Percentiles rank a stretch among this genome's conserved stretches.
phyloP scores from a whole-genome alignment of 768 basidiomycete species.

The Amanita phalloides region DNA sequence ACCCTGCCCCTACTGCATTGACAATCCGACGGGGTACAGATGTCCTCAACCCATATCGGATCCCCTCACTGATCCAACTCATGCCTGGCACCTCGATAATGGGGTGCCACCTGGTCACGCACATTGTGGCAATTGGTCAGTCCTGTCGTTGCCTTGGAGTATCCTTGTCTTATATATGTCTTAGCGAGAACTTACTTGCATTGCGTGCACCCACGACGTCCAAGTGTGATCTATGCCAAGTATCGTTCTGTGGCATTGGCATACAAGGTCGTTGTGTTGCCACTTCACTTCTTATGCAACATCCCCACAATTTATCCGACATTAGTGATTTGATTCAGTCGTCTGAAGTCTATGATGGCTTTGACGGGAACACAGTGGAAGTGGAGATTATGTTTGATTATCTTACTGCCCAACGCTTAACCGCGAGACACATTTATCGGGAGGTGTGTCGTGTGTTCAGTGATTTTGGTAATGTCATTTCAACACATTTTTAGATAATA shows the following conservation, averaged over 20 bases:
- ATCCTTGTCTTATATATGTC: background rate
- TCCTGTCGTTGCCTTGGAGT: background rate
- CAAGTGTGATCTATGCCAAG: slow-evolving; percentile 75
- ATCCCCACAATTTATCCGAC: slow-evolving; percentile 59
- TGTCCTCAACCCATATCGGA: slow-evolving; percentile 77
- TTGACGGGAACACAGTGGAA: slow-evolving; percentile 68
- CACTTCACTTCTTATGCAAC: slow-evolving; percentile 40
- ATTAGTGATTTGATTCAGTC: slow-evolving; percentile 72
- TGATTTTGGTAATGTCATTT: background rate
- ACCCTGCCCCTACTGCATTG: slow-evolving; percentile 72
- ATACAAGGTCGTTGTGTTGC: slow-evolving; percentile 68
- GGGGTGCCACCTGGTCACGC: slow-evolving; percentile 73
- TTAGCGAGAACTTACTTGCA: slow-evolving; percentile 67
- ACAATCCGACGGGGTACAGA: slow-evolving; percentile 68
- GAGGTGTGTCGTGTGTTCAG: slow-evolving; percentile 36
- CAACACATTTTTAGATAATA: slow-evolving; percentile 38
- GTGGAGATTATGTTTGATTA: slow-evolving; percentile 83
- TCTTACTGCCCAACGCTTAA: slow-evolving; percentile 46
- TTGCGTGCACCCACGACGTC: slow-evolving; percentile 66
- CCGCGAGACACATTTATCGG: slow-evolving; percentile 65
- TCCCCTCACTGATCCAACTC: slow-evolving; percentile 53
- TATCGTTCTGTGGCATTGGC: slow-evolving; percentile 75
- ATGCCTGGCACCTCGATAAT: slow-evolving; percentile 70
- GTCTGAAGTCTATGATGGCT: slow-evolving; percentile 69
- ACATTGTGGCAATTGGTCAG: slow-evolving; percentile 75